phyloP scores from a whole-genome alignment of 306 rosid genomes.

The Aeschynomene evenia region DNA sequence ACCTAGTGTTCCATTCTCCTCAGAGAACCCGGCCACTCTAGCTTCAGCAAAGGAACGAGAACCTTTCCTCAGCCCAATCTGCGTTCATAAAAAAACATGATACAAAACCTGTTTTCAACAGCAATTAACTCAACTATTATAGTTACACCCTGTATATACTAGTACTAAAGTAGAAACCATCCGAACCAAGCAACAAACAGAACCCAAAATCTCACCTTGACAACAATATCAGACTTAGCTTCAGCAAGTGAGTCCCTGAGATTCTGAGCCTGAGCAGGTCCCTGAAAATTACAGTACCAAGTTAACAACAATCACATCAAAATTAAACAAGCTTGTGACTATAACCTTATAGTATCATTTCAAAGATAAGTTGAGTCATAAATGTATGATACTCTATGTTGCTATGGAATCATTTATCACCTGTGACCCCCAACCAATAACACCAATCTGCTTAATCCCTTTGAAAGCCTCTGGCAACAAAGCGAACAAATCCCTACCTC shows the following conservation, averaged over 20 bases:
- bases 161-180: no score
- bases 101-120: neutral
- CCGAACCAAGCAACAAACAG: neutral
- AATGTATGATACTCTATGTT: neutral
- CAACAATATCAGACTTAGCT: conserved; percentile 85
- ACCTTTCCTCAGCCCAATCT: conserved; percentile 98
- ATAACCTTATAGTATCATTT: no score
- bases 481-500: conserved; percentile 90
- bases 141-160: neutral
- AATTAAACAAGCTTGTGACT: neutral
- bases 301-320: conserved; percentile 11
- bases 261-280: conserved; percentile 99
- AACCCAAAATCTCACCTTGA: conserved; percentile 63
- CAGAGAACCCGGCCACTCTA: conserved; percentile 80
- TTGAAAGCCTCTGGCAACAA: conserved; percentile 85
- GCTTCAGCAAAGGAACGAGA: conserved; percentile 90
- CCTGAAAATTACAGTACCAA: conserved; percentile 45
- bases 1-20: conserved; percentile 93
- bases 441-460: conserved; percentile 96
- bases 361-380: neutral
- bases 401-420: no score
- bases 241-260: conserved; percentile 83
- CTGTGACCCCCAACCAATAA: conserved; percentile 99
- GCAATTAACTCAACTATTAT: neutral
- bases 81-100: conserved; percentile 23